Evolutionary conservation across 345 rosid species (phyloP), one percentile per base, ranked within the genome.

Genomic region (Gossypium stocksii): DNA sequence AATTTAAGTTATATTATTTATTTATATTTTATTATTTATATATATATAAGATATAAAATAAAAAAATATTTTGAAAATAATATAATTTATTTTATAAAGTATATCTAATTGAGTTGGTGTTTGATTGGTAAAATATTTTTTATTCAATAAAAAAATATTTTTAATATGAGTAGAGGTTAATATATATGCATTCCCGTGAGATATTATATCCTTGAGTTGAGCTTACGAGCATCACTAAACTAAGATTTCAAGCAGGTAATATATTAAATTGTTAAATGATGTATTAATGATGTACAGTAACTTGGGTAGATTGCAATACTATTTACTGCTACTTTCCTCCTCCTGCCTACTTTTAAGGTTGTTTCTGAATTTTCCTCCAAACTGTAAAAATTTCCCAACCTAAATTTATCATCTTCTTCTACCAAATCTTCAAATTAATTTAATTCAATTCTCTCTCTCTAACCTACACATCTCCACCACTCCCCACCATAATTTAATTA

Each of bases 401-500:
- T 77, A 84, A 82, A 83, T 86, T 89, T 83, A 82, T 81, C 78
- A 80, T 82, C 81, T 77, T 79, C 87, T 85, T 79, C 89, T 78
- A 83, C 87, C 82, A 78, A 74, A 70, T 70, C 87, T 82, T 82
- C 80, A 84, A 79, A 86, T 85, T 76, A 77, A 75, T 77, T 80
- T 81, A 76, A 81, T 75, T 78, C 74, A 72, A 70, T 66, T 80
- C 77, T 75, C 70, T 76, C 80, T 83, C 71, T 76, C 77, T 74
- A 54, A 78, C 52, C 67, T 78, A 52, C 76, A 59, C 84, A 79
- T 79, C 82, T 80, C 88, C 87, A 77, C 86, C 87, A 83, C 92
- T 83, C 83, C 78, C 83, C 74, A 19, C 86, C 88, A 67, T 81
- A 84, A 90, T 93, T 93, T 73, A 87, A 81, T 83, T 84, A 85